phyloP scores from a whole-genome alignment of 108 stramenopile genomes.

The Cyclostephanos invisitatus region DNA sequence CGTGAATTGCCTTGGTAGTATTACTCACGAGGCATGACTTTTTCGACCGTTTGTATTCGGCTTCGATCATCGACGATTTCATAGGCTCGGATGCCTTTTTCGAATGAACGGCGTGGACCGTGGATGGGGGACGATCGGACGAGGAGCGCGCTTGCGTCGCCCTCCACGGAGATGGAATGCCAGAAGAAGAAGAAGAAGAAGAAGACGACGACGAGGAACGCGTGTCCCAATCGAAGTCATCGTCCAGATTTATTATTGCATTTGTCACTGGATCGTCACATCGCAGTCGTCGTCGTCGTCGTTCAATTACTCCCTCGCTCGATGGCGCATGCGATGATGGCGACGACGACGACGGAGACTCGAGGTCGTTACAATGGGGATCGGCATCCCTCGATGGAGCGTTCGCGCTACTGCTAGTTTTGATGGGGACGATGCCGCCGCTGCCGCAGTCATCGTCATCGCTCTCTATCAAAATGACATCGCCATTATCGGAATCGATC shows the following conservation, averaged over 20 bases:
- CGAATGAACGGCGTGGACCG: constrained; percentile 4
- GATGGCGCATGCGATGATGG: neutral
- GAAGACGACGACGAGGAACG: constrained; percentile 19
- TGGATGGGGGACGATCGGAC: constrained; percentile 6
- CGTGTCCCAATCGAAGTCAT: neutral
- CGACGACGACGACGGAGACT: neutral
- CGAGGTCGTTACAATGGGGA: constrained; percentile 1
- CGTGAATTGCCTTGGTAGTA: neutral
- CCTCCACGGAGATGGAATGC: constrained; percentile 27
- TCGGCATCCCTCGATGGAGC: neutral
- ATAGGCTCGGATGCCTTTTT: neutral
- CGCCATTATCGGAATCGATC: constrained; percentile 15
- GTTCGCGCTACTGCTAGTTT: neutral
- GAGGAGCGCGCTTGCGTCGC: neutral
- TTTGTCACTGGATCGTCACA: neutral
- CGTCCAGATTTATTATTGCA: neutral
- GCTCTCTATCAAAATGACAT: constrained; percentile 10
- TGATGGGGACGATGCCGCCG: neutral
- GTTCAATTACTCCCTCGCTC: no score
- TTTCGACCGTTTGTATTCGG: neutral
- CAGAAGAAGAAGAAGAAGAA: constrained; percentile 19
- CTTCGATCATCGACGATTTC: neutral
- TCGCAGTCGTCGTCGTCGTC: neutral
- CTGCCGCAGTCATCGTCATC: neutral
- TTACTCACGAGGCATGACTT: neutral